phyloP scores from a whole-genome alignment of 2,329 filamentous ascomycete genomes.

The Lasiodiplodia gonubiensis region DNA sequence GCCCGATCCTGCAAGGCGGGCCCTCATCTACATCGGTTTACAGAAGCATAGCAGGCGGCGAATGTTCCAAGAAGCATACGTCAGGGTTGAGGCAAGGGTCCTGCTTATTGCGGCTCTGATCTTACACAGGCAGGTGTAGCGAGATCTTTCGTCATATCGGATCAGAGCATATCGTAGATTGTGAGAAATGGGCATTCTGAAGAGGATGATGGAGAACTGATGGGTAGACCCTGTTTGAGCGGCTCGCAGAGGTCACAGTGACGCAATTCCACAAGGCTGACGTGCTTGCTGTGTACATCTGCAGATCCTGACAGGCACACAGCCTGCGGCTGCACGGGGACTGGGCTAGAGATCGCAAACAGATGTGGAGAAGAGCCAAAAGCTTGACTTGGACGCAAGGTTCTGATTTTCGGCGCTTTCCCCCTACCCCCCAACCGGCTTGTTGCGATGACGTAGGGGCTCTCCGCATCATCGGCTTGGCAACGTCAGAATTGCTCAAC shows the following conservation, averaged over 20 bases:
- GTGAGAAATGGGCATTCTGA: neutral
- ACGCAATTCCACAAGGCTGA: conserved; percentile 17
- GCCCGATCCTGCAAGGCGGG: too few species aligned
- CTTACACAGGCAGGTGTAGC: too few species aligned
- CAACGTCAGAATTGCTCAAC: conserved; percentile 9
- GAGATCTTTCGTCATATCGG: neutral
- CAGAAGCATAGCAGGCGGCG: too few species aligned
- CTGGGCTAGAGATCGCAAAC: conserved; percentile 4
- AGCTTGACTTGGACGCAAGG: conserved; percentile 13
- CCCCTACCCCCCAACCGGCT: conserved; percentile 1
- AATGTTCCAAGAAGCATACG: too few species aligned
- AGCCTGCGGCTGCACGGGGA: conserved; percentile 7
- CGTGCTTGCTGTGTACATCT: conserved; percentile 6
- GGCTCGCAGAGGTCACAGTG: conserved; percentile 9
- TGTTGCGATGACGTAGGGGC: conserved; percentile 7
- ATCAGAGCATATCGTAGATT: neutral
- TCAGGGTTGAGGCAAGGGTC: too few species aligned
- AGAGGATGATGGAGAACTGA: neutral
- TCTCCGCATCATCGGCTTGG: neutral
- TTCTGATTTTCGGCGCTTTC: conserved; percentile 6
- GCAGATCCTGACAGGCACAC: neutral
- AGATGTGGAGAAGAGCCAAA: conserved; percentile 19
- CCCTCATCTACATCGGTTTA: too few species aligned
- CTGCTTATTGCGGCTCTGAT: neutral
- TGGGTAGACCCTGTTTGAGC: conserved; percentile 7